Evolutionary conservation across 768 basidiomycete genomes (phyloP).

Genomic region (Roridomyces roridus): DNA sequence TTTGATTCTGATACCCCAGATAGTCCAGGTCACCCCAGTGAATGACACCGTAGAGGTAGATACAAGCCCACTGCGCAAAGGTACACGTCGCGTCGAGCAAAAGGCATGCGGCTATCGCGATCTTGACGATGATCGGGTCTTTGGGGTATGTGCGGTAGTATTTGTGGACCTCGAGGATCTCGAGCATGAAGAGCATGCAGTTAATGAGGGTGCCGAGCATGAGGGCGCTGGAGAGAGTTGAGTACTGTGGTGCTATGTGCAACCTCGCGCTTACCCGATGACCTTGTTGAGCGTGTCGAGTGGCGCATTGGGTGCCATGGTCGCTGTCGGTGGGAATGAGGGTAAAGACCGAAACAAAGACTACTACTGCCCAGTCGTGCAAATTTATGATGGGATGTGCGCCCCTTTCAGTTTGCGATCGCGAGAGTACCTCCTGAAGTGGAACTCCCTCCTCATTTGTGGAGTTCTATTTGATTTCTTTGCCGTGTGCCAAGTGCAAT

Average conservation of each 20-base stretch:
- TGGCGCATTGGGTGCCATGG: not conserved
- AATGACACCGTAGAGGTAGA: slow-evolving; percentile 1
- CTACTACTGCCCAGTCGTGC: too few relatives aligned
- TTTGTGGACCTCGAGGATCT: not conserved
- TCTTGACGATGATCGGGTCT: not conserved
- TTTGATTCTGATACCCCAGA: slow-evolving; percentile 1
- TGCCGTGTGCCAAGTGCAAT: too few relatives aligned
- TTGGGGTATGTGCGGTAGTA: not conserved
- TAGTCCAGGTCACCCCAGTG: slow-evolving; percentile 1
- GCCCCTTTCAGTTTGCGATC: too few relatives aligned
- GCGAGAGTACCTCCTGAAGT: too few relatives aligned
- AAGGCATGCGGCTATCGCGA: not conserved
- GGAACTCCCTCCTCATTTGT: too few relatives aligned
- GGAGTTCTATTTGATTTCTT: too few relatives aligned
- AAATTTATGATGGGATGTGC: too few relatives aligned
- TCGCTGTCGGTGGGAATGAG: too few relatives aligned
- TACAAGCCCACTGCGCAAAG: not conserved
- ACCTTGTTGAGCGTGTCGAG: not conserved
- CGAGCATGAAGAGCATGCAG: slow-evolving; percentile 6
- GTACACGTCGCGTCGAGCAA: slow-evolving; percentile 5
- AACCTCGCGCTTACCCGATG: not conserved
- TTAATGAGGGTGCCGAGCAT: not conserved
- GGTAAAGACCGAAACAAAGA: too few relatives aligned
- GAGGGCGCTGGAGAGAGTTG: not conserved
- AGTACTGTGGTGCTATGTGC: not conserved